phyloP scores from a whole-genome alignment of 2,329 filamentous ascomycete genomes.

The Hortaea werneckii region DNA sequence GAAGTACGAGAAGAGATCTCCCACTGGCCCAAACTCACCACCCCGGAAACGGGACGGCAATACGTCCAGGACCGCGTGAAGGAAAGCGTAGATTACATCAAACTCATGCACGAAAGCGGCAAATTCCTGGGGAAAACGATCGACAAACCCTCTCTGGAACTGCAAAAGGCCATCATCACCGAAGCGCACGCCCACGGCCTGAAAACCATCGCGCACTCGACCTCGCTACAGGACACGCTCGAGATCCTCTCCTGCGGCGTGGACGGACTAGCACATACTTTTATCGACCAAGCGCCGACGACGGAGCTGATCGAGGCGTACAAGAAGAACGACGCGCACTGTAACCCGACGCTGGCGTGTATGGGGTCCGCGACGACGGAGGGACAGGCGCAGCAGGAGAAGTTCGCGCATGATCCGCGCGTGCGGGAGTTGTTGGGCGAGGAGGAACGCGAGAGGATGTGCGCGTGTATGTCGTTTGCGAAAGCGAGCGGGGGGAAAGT shows the following conservation, averaged over 20 bases:
- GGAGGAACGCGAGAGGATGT: constrained; percentile 27
- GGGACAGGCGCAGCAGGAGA: constrained; percentile 29
- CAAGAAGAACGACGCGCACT: constrained; percentile 32
- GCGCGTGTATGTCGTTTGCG: constrained; percentile 32
- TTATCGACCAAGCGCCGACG: constrained; percentile 31
- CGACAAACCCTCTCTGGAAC: constrained; percentile 30
- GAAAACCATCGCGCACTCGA: constrained; percentile 32
- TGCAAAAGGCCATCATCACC: constrained; percentile 37
- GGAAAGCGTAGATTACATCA: constrained; percentile 41
- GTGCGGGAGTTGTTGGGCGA: constrained; percentile 26
- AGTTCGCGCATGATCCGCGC: constrained; percentile 32
- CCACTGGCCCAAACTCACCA: constrained; percentile 39
- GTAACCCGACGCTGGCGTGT: constrained; percentile 33
- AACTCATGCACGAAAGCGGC: constrained; percentile 43
- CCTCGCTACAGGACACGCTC: constrained; percentile 30
- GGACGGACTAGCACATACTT: constrained; percentile 36
- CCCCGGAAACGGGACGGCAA: constrained; percentile 30
- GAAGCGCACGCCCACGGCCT: constrained; percentile 29
- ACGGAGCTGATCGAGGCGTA: constrained; percentile 33
- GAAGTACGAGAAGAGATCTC: constrained; percentile 27
- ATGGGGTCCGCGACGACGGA: constrained; percentile 33
- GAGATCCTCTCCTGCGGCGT: constrained; percentile 33
- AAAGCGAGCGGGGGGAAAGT: constrained; percentile 23
- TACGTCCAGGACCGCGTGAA: constrained; percentile 32
- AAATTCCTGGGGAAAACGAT: constrained; percentile 29